phyloP scores from a whole-genome alignment of 345 rosid genomes.

The Hypericum androsaemum region DNA sequence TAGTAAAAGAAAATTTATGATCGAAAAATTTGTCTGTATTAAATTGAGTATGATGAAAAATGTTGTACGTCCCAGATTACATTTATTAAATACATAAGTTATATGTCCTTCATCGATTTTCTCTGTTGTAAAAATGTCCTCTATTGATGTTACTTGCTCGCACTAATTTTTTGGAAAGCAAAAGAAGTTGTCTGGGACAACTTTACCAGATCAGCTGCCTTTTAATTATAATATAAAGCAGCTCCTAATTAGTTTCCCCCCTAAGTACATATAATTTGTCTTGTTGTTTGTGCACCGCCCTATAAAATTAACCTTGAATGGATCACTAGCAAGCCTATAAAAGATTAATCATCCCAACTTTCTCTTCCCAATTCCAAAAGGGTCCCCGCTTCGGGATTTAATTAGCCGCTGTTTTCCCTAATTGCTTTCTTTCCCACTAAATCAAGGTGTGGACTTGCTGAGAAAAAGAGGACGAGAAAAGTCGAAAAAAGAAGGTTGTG shows the following conservation, averaged over 20 bases:
- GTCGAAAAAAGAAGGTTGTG: conserved; percentile 26
- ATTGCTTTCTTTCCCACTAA: conserved; percentile 20
- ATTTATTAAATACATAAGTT: no score
- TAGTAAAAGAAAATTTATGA: no score
- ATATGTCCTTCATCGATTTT: no score
- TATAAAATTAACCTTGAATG: conserved; percentile 13
- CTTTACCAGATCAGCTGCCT: conserved; percentile 30
- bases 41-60: no score
- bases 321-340: conserved; percentile 3
- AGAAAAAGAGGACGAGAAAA: conserved; percentile 21
- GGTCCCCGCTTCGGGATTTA: conserved; percentile 25
- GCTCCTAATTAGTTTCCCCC: conserved; percentile 11
- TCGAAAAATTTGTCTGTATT: no score
- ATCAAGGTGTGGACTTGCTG: conserved; percentile 16
- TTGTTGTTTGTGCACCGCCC: conserved; percentile 42
- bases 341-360: conserved; percentile 14
- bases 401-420: conserved; percentile 21
- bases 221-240: conserved; percentile 41
- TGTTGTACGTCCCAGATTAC: no score
- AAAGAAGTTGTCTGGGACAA: conserved; percentile 14
- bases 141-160: not conserved
- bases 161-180: conserved; percentile 19
- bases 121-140: not conserved
- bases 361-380: conserved; percentile 9
- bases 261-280: conserved; percentile 26